A percentile compares a stretch with the other conserved stretches of the same genome.
Conservation (phyloP, 768 basidiomycete species). For the Trametes meyenii region DNA sequence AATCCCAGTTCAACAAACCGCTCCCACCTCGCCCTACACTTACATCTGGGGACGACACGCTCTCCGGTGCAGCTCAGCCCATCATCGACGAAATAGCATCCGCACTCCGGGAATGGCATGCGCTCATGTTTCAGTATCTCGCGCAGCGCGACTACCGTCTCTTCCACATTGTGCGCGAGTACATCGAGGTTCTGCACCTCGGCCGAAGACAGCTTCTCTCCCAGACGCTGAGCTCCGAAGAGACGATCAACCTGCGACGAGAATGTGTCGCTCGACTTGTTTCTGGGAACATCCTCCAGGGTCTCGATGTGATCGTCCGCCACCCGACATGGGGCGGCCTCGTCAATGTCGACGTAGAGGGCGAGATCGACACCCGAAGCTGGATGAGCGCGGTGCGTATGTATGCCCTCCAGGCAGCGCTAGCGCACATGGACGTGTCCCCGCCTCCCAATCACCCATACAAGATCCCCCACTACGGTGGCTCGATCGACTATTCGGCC, state of each 20-base stretch:
- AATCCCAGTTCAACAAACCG: constrained; percentile 68
- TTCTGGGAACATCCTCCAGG: constrained; percentile 88
- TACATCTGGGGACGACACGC: constrained; percentile 93
- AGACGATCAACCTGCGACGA: constrained; percentile 76
- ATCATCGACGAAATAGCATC: constrained; percentile 98
- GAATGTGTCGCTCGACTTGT: constrained; percentile 90
- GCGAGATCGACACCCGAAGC: constrained; percentile 75
- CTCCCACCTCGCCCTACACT: constrained; percentile 91
- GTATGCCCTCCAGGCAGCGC: constrained; percentile 86
- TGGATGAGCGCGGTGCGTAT: constrained; percentile 91
- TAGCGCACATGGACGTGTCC: constrained; percentile 73
- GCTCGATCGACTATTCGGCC: constrained; percentile 49
- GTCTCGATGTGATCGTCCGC: constrained; percentile 93
- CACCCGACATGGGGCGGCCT: constrained; percentile 91
- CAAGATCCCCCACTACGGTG: constrained; percentile 39
- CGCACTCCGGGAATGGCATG: constrained; percentile 94
- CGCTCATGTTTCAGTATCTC: constrained; percentile 88
- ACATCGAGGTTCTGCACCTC: constrained; percentile 89
- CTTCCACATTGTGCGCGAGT: constrained; percentile 83
- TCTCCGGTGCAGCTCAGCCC: constrained; percentile 79
- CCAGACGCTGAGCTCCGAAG: constrained; percentile 84
- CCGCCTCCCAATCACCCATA: constrained; percentile 34
- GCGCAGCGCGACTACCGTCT: constrained; percentile 86
- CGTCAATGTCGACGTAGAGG: constrained; percentile 88
- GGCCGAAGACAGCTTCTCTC: constrained; percentile 91